A percentile compares a stretch with the other conserved stretches of the same genome.
Conservation (phyloP, 2,329 filamentous ascomycete genomes). For the Sphaerostilbella broomeana region DNA sequence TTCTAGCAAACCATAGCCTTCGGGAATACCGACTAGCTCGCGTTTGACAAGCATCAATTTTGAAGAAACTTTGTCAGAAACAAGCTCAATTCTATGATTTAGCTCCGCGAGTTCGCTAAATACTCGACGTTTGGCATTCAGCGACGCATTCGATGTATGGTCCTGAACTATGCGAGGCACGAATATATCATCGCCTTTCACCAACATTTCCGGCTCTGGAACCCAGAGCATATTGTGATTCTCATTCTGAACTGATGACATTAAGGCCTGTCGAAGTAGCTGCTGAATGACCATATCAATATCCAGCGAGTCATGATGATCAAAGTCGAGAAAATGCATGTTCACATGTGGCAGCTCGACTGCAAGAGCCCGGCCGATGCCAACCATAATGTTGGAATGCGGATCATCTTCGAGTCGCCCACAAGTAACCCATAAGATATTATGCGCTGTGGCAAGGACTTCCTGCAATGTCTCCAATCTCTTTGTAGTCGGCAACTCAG, state of each 20-base stretch:
- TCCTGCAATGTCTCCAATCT: background rate
- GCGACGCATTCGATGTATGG: background rate
- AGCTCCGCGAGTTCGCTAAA: background rate
- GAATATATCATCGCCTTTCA: background rate
- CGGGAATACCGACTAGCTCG: background rate
- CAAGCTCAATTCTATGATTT: background rate
- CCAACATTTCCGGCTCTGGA: background rate
- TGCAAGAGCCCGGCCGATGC: background rate
- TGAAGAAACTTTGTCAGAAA: background rate
- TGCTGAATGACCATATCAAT: background rate
- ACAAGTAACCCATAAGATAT: conserved; percentile 2
- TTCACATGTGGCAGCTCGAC: conserved; percentile 1
- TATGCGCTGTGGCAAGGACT: background rate
- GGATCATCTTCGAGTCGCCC: background rate
- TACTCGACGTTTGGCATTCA: background rate
- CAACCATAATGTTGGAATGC: conserved; percentile 4
- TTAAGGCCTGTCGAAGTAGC: background rate
- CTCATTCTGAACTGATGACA: background rate
- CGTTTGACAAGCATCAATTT: background rate
- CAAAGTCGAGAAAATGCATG: conserved; percentile 4
- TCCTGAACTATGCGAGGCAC: conserved; percentile 1
- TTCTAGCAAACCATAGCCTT: background rate
- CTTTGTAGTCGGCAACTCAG: background rate
- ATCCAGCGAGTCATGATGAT: background rate
- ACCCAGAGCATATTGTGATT: background rate